Evolutionary conservation across 1,139 yeast species (phyloP).

Genomic region (Wickerhamomyces sp.): DNA sequence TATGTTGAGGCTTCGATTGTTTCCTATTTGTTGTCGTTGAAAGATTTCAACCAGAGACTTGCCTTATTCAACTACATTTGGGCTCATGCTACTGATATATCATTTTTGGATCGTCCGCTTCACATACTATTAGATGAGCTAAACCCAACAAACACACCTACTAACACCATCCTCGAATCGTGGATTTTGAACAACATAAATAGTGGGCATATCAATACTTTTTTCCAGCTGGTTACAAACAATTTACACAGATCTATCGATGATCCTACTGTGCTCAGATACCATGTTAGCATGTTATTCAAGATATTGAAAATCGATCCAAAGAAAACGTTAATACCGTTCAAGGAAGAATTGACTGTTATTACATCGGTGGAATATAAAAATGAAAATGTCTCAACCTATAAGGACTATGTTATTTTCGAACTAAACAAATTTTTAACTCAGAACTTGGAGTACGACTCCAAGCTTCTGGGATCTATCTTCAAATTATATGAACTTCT

Average conservation of each 20-base stretch:
- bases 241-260: conserved; percentile 33
- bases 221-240: conserved; percentile 44
- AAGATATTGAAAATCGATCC: conserved; percentile 45
- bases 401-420: conserved; percentile 49
- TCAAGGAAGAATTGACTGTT: conserved; percentile 53
- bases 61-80: conserved; percentile 53
- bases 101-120: conserved; percentile 59
- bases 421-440: conserved; percentile 44
- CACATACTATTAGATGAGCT: conserved; percentile 65
- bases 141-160: conserved; percentile 36
- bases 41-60: conserved; percentile 35
- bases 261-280: conserved; percentile 57
- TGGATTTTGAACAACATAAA: conserved; percentile 53
- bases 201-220: conserved; percentile 53
- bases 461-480: conserved; percentile 30
- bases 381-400: conserved; percentile 52
- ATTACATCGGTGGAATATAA: conserved; percentile 35
- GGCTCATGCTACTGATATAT: conserved; percentile 47
- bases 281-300: conserved; percentile 48
- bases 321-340: conserved; percentile 39
- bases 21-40: conserved; percentile 39
- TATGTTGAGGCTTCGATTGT: conserved; percentile 60
- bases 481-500: conserved; percentile 42
- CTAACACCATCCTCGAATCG: conserved; percentile 43
- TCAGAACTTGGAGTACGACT: conserved; percentile 21